Evolutionary conservation across 2,329 filamentous ascomycete genomes (phyloP), one percentile per base, ranked within the genome.

Genomic region (Talaromyces marneffei): DNA sequence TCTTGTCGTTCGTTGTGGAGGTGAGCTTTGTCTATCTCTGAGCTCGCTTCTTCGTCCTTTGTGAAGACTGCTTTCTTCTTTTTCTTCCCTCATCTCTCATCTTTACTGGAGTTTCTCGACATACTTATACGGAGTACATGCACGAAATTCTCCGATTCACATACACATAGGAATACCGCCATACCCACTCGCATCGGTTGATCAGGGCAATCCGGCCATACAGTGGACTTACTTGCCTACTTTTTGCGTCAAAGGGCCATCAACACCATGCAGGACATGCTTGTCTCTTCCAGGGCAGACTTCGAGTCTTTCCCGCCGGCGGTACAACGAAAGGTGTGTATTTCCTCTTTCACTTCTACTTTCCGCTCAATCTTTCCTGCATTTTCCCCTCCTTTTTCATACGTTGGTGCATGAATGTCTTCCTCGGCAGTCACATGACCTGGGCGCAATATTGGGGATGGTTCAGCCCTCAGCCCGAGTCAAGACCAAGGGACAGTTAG

Each of bases 241-340:
- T 29, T 39, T 18, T 55, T 6, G 18, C 27, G 14, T 14, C n/a
- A 20, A 37, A 9, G 33, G 23, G 44, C 6, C 33, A 53, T 7
- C 23, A 54, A 31, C 27, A 37, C 20, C 33, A 64, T 62, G 64
- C 61, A 64, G 29, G 57, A 56, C 40, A 46, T 64, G n/a, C 52
- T 59, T 29, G 46, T 54, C 39, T 59, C 65, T 16, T 62, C 63
- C n/a, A 69, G 71, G 44, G 70, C 74, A 44, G 77, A 79, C 56
- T 83, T 83, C 62, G 80, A 83, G 65, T 77, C 79, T 42, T 73
- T 85, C 10, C 83, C 83, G 20, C 80, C 80, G 25, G 81, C 82
- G 16, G 77, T 85, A 58, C 78, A 81, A 68, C 78, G 83, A 72
- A 85, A 85, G 76, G 83, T 85, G 74, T 78, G 82, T 76, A 39